Evolutionary conservation across 2,329 filamentous ascomycete species (phyloP), one percentile per base, ranked within the genome.

Genomic region (Cordyceps cicadae): DNA sequence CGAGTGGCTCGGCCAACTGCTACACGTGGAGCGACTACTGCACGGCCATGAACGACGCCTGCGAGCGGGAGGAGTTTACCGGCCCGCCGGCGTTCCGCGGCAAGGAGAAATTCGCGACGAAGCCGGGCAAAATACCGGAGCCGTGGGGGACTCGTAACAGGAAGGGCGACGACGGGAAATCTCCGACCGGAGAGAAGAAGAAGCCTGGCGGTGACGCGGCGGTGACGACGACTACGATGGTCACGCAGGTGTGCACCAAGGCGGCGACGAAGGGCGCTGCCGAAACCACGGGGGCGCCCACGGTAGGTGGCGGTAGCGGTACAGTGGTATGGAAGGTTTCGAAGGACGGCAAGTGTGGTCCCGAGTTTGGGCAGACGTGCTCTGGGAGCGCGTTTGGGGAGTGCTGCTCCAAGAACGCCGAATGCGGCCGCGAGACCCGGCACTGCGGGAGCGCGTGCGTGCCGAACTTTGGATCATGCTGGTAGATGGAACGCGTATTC

Each of bases 11-110:
- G 63, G 72, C 71, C 1, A 81, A 82, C 64, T 92, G 88, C 72
- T 71, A 78, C 53, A 73, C 80, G 39, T 90, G 84, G 84, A 80
- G 84, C 67, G 69, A 72, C 14, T 87, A 87, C 74, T 91, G 88
- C 74, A 70, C 71, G 41, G 70, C 64, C 3, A 74, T 83, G 57
- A 73, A 78, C 66, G 65, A 69, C 8, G 71, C 68, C 3, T 85
- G 82, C 66, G 64, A 69, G n/a, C 67, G 69, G 1, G 70, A 73
- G 1, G 63, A 75, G 60, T 81, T 76, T 59, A 68, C 69, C 6
- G 83, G 83, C 0, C 82, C 82, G 39, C 79, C 79, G 6, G 68
- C 75, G 26, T 72, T 76, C 61, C 67, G 68, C 37, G 73, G 78
- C 34, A 65, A 70, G 62, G 70, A 72, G 64, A 64, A 67, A 48